Evolutionary conservation across 2,329 filamentous ascomycete genomes (phyloP).

Genomic region (Metarhizium humberi): DNA sequence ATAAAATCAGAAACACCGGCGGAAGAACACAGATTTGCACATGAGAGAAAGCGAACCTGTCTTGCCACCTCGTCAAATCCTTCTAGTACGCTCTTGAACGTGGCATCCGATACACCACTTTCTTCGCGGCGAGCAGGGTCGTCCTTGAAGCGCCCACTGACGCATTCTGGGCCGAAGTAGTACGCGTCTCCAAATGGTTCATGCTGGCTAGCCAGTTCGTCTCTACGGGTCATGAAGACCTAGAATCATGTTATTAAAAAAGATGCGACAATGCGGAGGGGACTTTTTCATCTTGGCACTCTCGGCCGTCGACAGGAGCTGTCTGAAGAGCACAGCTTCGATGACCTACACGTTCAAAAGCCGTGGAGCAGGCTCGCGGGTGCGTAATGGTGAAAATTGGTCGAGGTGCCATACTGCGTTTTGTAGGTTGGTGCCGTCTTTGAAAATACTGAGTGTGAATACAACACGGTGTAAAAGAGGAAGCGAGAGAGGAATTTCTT

Average conservation of each 20-base stretch:
- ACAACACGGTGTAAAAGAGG: neutral
- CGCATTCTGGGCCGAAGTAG: conserved; percentile 87
- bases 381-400: conserved; percentile 90
- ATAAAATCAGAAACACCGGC: neutral
- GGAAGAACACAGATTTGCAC: neutral
- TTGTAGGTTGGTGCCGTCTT: neutral
- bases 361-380: conserved; percentile 89
- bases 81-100: conserved; percentile 70
- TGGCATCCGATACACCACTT: conserved; percentile 60
- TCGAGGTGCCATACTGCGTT: conserved; percentile 6
- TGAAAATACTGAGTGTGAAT: neutral
- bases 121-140: conserved; percentile 47
- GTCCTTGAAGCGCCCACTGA: conserved; percentile 68
- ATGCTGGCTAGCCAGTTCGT: conserved; percentile 75
- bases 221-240: conserved; percentile 93
- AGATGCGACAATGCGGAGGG: neutral
- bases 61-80: conserved; percentile 61
- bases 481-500: neutral
- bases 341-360: conserved; percentile 77
- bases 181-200: conserved; percentile 97
- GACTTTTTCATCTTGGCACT: no score
- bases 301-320: no score
- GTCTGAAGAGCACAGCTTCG: neutral
- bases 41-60: conserved; percentile 49
- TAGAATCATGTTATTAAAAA: conserved; percentile 23